Percentiles rank a stretch among this genome's conserved stretches.
Conservation (phyloP, 2,329 filamentous ascomycete species). For the Dactylella cylindrospora region DNA sequence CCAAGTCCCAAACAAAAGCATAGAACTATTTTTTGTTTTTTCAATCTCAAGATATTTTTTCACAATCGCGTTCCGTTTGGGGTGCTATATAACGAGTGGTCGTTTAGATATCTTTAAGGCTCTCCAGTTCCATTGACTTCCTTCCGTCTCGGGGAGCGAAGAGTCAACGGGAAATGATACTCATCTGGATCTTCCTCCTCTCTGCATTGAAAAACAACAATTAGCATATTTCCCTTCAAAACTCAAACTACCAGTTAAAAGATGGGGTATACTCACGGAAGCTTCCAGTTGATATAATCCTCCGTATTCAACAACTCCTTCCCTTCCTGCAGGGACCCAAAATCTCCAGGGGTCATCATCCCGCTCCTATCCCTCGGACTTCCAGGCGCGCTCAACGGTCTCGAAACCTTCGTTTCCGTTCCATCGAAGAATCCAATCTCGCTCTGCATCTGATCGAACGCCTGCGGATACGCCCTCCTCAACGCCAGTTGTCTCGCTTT, state of each 20-base stretch:
- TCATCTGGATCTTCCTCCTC: conserved; percentile 90
- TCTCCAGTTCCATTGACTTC: conserved; percentile 17
- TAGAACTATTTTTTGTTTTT: too few relatives aligned
- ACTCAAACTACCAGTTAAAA: conserved; percentile 10
- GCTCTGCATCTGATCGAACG: conserved; percentile 69
- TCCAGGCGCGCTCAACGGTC: conserved; percentile 89
- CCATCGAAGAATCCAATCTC: conserved; percentile 86
- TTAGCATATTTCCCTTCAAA: conserved; percentile 1
- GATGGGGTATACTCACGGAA: conserved; percentile 72
- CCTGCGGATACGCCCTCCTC: conserved; percentile 83
- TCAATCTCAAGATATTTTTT: too few relatives aligned
- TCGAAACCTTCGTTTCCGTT: conserved; percentile 90
- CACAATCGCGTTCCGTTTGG: too few relatives aligned
- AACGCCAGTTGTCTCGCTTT: conserved; percentile 93
- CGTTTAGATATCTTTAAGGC: too few relatives aligned
- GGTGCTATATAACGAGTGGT: too few relatives aligned
- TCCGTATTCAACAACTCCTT: conserved; percentile 91
- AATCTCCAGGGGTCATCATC: conserved; percentile 99
- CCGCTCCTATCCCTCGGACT: conserved; percentile 86
- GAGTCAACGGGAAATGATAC: conserved; percentile 69
- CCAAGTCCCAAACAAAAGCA: too few relatives aligned
- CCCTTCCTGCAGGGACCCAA: conserved; percentile 92
- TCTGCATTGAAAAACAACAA: conserved; percentile 55
- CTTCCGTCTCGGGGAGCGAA: conserved; percentile 53
- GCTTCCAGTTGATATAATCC: conserved; percentile 96